Evolutionary conservation across 768 basidiomycete species (phyloP).

Genomic region (Leccinum subtestaceum): DNA sequence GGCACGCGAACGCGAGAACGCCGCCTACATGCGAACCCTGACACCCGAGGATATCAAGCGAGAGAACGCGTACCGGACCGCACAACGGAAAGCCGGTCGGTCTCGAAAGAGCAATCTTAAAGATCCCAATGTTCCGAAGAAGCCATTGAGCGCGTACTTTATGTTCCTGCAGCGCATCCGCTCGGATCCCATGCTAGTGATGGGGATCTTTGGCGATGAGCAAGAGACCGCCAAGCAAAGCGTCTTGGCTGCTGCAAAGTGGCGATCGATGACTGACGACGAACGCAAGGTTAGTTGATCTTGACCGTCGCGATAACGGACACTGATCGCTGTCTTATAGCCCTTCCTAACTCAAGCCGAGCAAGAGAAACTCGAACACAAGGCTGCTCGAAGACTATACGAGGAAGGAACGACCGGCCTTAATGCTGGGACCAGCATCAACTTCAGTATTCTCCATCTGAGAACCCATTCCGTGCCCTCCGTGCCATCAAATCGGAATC

Average conservation of each 20-base stretch:
- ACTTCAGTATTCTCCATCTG: conserved; percentile 70
- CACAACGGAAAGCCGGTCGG: conserved; percentile 90
- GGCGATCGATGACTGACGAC: conserved; percentile 90
- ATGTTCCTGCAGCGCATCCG: conserved; percentile 93
- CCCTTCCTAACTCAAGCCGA: conserved; percentile 93
- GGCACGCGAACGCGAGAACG: conserved; percentile 75
- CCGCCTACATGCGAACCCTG: conserved; percentile 81
- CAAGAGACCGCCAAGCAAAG: conserved; percentile 94
- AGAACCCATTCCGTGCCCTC: conserved; percentile 40
- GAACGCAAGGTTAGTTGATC: conserved; percentile 74
- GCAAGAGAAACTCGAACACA: conserved; percentile 93
- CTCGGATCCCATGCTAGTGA: conserved; percentile 70
- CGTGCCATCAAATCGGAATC: conserved; percentile 55
- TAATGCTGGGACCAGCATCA: conserved; percentile 68
- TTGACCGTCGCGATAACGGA: conserved; percentile 1
- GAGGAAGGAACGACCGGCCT: conserved; percentile 76
- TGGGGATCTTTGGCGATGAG: conserved; percentile 83
- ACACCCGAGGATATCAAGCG: conserved; percentile 94
- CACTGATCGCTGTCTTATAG: conserved; percentile 39
- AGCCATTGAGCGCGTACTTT: conserved; percentile 91
- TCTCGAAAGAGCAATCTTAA: conserved; percentile 93
- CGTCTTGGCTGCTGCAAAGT: conserved; percentile 87
- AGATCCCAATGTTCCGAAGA: conserved; percentile 96
- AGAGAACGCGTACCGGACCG: conserved; percentile 88
- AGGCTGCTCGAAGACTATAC: conserved; percentile 79